Evolutionary conservation across 2,329 filamentous ascomycete species (phyloP).

Genomic region (Tetracladium maxilliforme): DNA sequence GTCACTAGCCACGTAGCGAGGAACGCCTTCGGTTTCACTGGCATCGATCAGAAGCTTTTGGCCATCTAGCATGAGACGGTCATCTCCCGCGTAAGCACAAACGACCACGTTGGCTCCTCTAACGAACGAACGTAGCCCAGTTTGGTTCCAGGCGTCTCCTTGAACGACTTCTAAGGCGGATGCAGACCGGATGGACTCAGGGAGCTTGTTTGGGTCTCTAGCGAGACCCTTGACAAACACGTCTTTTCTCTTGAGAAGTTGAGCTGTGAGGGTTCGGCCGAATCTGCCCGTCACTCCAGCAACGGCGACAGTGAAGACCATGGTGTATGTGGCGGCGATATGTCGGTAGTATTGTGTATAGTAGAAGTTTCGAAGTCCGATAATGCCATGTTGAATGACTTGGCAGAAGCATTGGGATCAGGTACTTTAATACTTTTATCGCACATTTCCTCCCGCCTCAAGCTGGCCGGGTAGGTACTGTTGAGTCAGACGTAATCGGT

Average conservation of each 20-base stretch:
- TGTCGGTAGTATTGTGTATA: no score
- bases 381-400: no score
- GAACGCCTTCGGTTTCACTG: slow-evolving; percentile 16
- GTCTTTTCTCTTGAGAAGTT: slow-evolving; percentile 13
- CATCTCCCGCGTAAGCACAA: slow-evolving; percentile 22
- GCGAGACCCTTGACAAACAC: slow-evolving; percentile 13
- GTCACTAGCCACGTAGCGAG: slow-evolving; percentile 24
- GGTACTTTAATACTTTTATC: no score
- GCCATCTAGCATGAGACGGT: slow-evolving; percentile 21
- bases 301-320: slow-evolving; percentile 15
- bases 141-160: slow-evolving; percentile 11
- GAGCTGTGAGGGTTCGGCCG: slow-evolving; percentile 12
- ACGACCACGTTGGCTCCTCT: slow-evolving; percentile 18
- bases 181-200: slow-evolving; percentile 4
- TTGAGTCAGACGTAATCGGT: no score
- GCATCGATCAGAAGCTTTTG: slow-evolving; percentile 25
- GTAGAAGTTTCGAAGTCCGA: no score
- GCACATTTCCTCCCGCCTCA: no score
- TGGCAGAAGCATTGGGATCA: no score
- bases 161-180: slow-evolving; percentile 10
- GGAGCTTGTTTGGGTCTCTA: slow-evolving; percentile 13
- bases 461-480: no score
- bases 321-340: no score
- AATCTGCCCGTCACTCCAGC: slow-evolving; percentile 19
- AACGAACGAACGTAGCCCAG: slow-evolving; percentile 12